Percentiles rank a stretch among this genome's conserved stretches.
phyloP scores from a whole-genome alignment of 768 basidiomycete species.

The Pisolithus tinctorius region DNA sequence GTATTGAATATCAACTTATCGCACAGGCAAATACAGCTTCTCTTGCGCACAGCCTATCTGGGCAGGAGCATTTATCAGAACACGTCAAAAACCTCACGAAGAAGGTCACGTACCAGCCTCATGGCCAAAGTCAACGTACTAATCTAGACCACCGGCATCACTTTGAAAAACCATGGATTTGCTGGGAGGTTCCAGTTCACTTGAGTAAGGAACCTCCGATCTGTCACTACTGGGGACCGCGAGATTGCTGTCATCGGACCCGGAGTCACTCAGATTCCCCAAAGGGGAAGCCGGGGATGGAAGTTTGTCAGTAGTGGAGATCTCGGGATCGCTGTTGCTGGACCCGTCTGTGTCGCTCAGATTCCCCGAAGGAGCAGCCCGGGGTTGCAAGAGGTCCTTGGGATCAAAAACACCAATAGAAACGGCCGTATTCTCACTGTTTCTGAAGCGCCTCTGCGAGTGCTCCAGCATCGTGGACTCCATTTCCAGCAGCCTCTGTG shows the following conservation, averaged over 20 bases:
- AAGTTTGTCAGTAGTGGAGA: too few relatives aligned
- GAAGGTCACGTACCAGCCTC: background rate
- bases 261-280: too few relatives aligned
- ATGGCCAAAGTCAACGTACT: background rate
- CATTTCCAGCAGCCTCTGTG: background rate
- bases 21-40: background rate
- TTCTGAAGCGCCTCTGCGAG: background rate
- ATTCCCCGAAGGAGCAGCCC: too few relatives aligned
- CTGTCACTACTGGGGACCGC: background rate
- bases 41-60: background rate
- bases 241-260: background rate
- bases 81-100: too few relatives aligned
- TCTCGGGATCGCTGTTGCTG: too few relatives aligned
- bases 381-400: background rate
- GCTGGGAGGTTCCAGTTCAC: background rate
- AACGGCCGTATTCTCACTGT: background rate
- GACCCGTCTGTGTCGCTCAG: too few relatives aligned
- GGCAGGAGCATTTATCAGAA: background rate
- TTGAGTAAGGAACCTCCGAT: background rate
- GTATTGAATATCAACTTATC: background rate
- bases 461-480: background rate
- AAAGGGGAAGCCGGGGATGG: too few relatives aligned
- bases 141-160: background rate
- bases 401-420: background rate
- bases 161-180: background rate